These are phyloP conservation scores for Amanita inopinata DNA, from an alignment of 768 basidiomycete species.

Conservation along the genomic window DNA sequence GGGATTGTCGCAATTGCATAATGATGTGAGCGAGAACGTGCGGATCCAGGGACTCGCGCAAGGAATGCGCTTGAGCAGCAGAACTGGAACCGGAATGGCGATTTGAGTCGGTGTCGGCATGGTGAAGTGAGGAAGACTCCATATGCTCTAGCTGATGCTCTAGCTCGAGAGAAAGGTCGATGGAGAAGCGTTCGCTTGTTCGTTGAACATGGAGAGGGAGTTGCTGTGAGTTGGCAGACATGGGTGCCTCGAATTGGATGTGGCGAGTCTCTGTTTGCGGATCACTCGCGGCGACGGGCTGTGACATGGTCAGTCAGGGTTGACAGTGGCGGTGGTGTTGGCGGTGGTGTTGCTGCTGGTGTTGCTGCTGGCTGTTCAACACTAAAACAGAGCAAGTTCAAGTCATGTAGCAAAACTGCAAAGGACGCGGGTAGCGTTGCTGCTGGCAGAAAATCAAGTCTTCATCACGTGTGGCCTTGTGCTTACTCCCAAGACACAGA, in stretches of 20 bases:
- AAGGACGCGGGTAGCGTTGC: no score
- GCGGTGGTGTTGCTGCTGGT: no score
- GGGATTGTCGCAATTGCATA: constrained; percentile 56
- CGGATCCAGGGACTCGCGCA: constrained; percentile 55
- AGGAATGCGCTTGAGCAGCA: no score
- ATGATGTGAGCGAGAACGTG: constrained; percentile 70
- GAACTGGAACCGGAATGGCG: no score
- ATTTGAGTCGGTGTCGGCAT: constrained; percentile 17
- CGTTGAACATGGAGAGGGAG: constrained; percentile 15
- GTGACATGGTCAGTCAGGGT: no score
- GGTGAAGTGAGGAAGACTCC: constrained; percentile 41
- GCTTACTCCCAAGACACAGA: neutral
- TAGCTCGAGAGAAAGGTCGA: constrained; percentile 73
- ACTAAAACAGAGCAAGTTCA: no score
- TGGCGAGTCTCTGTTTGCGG: no score
- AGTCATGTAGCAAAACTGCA: no score
- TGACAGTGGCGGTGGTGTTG: neutral
- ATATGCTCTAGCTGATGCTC: constrained; percentile 65
- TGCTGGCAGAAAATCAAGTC: no score
- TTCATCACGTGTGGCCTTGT: neutral
- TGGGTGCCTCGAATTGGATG: neutral
- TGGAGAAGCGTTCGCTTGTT: constrained; percentile 38
- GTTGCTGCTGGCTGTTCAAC: no score
- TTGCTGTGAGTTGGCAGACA: neutral
- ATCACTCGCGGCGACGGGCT: no score